Conservation (phyloP, 2,329 filamentous ascomycete species). For the Neonectria hederae region DNA sequence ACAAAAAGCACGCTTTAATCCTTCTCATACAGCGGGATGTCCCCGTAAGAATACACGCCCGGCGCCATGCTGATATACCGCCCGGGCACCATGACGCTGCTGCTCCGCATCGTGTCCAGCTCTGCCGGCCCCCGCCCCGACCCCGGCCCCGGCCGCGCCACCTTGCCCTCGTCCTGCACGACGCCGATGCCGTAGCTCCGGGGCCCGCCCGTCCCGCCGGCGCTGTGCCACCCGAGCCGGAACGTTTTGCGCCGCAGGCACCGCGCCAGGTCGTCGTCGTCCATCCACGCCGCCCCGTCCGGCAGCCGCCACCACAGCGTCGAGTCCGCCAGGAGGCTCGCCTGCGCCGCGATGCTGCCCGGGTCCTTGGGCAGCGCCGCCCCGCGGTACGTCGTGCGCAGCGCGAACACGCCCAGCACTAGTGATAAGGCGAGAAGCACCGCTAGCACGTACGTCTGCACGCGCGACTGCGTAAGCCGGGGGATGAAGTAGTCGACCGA, state of each 20-base stretch:
- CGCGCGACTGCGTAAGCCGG: slow-evolving; percentile 34
- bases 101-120: slow-evolving; percentile 21
- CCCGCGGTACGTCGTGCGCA: slow-evolving; percentile 37
- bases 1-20: slow-evolving; percentile 4
- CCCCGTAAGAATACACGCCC: slow-evolving; percentile 41
- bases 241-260: slow-evolving; percentile 42
- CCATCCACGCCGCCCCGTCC: slow-evolving; percentile 41
- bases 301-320: slow-evolving; percentile 42
- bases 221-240: slow-evolving; percentile 38
- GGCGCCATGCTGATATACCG: slow-evolving; percentile 42
- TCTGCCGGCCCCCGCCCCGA: not conserved
- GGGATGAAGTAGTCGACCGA: slow-evolving; percentile 35
- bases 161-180: slow-evolving; percentile 41
- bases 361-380: slow-evolving; percentile 39
- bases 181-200: slow-evolving; percentile 40
- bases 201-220: slow-evolving; percentile 5
- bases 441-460: slow-evolving; percentile 38
- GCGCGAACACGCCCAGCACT: slow-evolving; percentile 33
- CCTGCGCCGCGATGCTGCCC: slow-evolving; percentile 43
- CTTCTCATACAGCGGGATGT: slow-evolving; percentile 35
- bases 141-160: not conserved
- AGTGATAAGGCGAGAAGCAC: slow-evolving; percentile 34
- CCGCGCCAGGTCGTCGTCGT: slow-evolving; percentile 37
- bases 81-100: slow-evolving; percentile 19
- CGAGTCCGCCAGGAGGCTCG: slow-evolving; percentile 43